Conservation (phyloP, 306 rosid genomes). For the Lathyrus oleraceus region DNA sequence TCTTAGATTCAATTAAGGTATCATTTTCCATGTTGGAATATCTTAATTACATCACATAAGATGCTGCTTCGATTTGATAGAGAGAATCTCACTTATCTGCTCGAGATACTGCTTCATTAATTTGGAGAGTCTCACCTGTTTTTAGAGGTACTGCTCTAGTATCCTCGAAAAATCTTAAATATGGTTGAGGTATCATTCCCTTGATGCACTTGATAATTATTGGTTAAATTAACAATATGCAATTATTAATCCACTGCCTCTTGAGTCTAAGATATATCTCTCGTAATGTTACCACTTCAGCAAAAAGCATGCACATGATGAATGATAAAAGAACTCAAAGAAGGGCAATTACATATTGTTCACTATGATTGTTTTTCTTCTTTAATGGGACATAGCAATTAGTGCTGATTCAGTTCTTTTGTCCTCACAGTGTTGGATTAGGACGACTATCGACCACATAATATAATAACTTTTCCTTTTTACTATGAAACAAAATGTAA, state of each 20-base stretch:
- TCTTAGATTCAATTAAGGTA: too few relatives aligned
- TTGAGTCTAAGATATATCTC: conserved; percentile 28
- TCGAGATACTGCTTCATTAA: too few relatives aligned
- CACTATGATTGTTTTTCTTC: conserved; percentile 35
- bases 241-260: conserved; percentile 2
- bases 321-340: conserved; percentile 20
- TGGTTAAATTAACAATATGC: conserved; percentile 15
- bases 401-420: conserved; percentile 45
- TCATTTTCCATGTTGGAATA: too few relatives aligned
- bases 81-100: too few relatives aligned
- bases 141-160: too few relatives aligned
- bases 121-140: too few relatives aligned
- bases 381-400: conserved; percentile 37
- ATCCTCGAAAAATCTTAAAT: too few relatives aligned
- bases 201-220: conserved; percentile 4
- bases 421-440: conserved; percentile 43
- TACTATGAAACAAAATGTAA: too few relatives aligned
- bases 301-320: conserved; percentile 24
- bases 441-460: conserved; percentile 21
- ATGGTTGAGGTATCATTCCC: too few relatives aligned
- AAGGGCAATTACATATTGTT: conserved; percentile 19
- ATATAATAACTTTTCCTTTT: background rate
- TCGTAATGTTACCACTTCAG: conserved; percentile 29
- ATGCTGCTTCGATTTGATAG: too few relatives aligned
- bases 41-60: too few relatives aligned